phyloP scores from a whole-genome alignment of 2,329 filamentous ascomycete species.

The Penicillium sp. region DNA sequence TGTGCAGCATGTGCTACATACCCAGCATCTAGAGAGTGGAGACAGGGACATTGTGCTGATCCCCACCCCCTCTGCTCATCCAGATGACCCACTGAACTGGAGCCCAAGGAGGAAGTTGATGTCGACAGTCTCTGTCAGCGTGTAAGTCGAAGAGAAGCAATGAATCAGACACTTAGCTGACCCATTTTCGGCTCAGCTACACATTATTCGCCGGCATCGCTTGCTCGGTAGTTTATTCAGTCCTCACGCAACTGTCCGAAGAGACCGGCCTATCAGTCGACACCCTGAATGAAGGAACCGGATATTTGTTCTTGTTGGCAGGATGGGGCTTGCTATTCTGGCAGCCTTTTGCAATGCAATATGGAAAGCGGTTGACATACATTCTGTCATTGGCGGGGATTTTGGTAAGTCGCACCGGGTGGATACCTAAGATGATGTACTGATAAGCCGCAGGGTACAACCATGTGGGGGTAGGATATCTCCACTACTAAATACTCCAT shows the following conservation, averaged over 20 bases:
- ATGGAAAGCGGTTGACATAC: conserved; percentile 41
- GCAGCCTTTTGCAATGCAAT: conserved; percentile 49
- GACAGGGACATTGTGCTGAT: conserved; percentile 43
- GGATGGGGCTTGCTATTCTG: conserved; percentile 49
- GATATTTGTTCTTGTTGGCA: conserved; percentile 43
- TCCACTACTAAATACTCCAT: not conserved
- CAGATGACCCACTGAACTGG: conserved; percentile 51
- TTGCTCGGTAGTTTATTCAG: conserved; percentile 41
- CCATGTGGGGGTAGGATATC: conserved; percentile 33
- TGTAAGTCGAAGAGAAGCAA: conserved; percentile 26
- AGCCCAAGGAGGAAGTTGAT: conserved; percentile 43
- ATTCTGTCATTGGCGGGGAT: conserved; percentile 34
- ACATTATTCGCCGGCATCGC: conserved; percentile 40
- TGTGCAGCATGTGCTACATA: conserved; percentile 34
- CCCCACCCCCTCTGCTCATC: conserved; percentile 46
- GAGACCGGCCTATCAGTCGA: conserved; percentile 36
- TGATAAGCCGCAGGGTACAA: conserved; percentile 19
- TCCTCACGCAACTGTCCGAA: conserved; percentile 37
- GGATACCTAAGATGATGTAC: not conserved
- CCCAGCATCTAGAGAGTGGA: conserved; percentile 29
- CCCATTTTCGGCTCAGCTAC: conserved; percentile 28
- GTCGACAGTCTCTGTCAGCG: conserved; percentile 44
- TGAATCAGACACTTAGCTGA: not conserved
- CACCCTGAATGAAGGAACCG: conserved; percentile 41
- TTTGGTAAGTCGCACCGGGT: conserved; percentile 24